Conservation (phyloP, 202 grass and related monocot genomes). For the Sporobolus alterniflorus region DNA sequence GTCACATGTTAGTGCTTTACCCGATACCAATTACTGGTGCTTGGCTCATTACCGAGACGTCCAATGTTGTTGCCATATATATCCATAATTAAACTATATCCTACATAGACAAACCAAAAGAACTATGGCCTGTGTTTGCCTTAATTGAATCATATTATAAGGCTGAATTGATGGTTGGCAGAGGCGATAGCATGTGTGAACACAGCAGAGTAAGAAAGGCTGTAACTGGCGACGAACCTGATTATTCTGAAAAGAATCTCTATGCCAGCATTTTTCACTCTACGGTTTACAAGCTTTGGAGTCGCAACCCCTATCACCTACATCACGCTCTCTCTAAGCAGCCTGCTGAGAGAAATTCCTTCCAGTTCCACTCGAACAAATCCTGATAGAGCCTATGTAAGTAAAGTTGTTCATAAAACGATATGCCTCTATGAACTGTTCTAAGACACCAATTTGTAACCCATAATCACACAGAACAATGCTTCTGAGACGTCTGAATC, state of each 20-base stretch:
- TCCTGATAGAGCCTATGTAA: background rate
- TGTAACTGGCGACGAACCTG: background rate
- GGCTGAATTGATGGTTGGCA: background rate
- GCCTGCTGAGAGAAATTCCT: background rate
- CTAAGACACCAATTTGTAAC: background rate
- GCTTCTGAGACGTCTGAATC: background rate
- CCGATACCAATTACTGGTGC: background rate
- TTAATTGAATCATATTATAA: background rate
- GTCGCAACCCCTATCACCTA: background rate
- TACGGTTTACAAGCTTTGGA: background rate
- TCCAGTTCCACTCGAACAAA: background rate
- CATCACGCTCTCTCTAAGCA: background rate
- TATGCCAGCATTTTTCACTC: background rate
- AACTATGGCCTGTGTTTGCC: background rate
- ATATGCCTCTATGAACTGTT: background rate
- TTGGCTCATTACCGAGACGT: background rate
- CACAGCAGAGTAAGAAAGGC: background rate
- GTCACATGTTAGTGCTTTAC: constrained; percentile 2
- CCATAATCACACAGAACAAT: background rate
- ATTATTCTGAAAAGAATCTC: background rate
- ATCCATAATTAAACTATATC: background rate
- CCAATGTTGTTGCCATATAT: background rate
- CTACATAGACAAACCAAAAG: background rate
- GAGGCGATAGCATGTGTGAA: background rate
- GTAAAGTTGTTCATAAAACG: background rate